Base-by-base conservation (phyloP, 1,284 basidiomycete species). In the Irpex sp. region DNA sequence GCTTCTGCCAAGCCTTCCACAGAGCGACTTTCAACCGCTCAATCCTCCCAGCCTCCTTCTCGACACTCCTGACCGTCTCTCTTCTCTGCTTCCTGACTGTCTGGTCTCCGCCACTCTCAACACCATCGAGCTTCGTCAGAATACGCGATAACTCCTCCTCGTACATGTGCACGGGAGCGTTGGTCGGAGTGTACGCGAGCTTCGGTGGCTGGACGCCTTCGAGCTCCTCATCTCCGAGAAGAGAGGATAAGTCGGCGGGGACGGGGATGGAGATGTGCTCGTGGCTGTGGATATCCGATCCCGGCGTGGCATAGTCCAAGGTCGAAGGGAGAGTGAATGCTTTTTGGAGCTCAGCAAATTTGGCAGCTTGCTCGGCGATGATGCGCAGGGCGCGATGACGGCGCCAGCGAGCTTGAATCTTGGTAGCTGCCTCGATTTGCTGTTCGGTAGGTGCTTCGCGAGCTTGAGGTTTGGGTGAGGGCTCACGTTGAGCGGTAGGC, bases 21-120 rank as follows among this genome's bases (percentile, higher is more conserved):
- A 66, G 53, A 1, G 37, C 58, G 3, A 59, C 53, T 65, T 65
- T 68, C 68, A 71, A 65, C 60, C 70, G 68, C 68, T 86, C 85
- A 26, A 87, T 68, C 36, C 69, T 69, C 65, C 75, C 75, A 57
- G 85, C 72, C 69, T 88, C 90, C 33, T 69, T 68, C 75, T 92
- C 90, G 13, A 93, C 82, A 56, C 70, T 71, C 66, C 76, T 78
- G 58, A 90, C 89, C 4, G 89, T 76, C 8, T 77, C 77, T 72
- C 85, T 82, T 61, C 91, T 75, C 63, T 74, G 77, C 31, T 78
- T 77, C 58, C 90, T 78, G 13, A 93, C 82, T 2, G 71, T 74
- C 58, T 75, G 70, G 64, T 87, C 81, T 0, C 90, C 90, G 67
- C 80, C 81, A 66, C 85, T 88, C 67, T 89, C 82, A 5, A 93